Conservation (phyloP, 371 early-diverging fungal species). For the Mucor circinelloides region DNA sequence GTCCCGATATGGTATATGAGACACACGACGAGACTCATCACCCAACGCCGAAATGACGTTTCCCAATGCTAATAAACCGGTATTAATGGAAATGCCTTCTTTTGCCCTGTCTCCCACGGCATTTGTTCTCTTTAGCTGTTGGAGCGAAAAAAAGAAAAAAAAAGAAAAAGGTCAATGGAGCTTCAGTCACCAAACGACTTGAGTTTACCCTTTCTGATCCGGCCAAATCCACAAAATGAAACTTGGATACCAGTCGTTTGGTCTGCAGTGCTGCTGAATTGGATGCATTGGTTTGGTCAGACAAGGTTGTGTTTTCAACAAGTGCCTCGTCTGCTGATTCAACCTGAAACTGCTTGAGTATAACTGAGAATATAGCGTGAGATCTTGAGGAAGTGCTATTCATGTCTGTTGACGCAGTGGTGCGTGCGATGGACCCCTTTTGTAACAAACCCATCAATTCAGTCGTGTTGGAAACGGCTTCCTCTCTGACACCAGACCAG, state of each 20-base stretch:
- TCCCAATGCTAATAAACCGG: constrained; percentile 96
- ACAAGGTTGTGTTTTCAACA: neutral
- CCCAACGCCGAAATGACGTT: constrained; percentile 97
- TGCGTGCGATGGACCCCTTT: constrained; percentile 82
- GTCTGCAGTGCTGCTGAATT: neutral
- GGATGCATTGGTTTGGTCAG: constrained; percentile 2
- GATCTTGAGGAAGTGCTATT: constrained; percentile 94
- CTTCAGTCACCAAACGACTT: no score
- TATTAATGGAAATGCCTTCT: constrained; percentile 99
- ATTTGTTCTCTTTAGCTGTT: constrained; percentile 89
- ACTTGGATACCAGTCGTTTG: constrained; percentile 63
- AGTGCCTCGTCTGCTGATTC: neutral
- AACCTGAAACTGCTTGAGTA: constrained; percentile 56
- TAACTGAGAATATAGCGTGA: constrained; percentile 97
- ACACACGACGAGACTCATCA: constrained; percentile 64
- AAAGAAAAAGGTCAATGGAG: no score
- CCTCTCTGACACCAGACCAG: constrained; percentile 89
- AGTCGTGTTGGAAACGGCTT: constrained; percentile 64
- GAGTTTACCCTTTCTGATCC: constrained; percentile 94
- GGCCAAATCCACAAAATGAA: constrained; percentile 99
- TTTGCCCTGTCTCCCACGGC: constrained; percentile 93
- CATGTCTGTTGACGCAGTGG: constrained; percentile 97
- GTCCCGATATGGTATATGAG: constrained; percentile 97
- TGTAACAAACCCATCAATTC: constrained; percentile 69
- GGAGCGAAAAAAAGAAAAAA: no score